Percentiles rank a stretch among this genome's conserved stretches.
Evolutionary conservation across 2,329 filamentous ascomycete genomes (phyloP).

Genomic region (Pestalotiopsis fici): DNA sequence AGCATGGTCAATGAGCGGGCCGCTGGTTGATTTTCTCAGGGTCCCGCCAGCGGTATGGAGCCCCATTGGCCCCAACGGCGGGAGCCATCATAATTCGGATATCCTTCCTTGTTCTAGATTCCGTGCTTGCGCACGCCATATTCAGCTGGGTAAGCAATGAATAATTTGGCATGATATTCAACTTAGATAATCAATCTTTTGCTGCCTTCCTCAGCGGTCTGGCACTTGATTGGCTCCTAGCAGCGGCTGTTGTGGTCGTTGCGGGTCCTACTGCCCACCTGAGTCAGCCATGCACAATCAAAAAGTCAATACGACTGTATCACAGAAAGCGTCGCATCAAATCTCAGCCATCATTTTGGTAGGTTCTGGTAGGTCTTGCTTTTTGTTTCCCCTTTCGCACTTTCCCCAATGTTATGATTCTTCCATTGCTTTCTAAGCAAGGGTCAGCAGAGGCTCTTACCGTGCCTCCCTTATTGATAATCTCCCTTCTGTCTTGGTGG

Average conservation of each 20-base stretch:
- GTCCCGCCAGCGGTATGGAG: background rate
- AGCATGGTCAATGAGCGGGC: background rate
- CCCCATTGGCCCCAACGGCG: background rate
- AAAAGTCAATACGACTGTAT: no score
- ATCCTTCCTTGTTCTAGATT: background rate
- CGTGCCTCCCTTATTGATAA: background rate
- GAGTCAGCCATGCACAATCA: background rate
- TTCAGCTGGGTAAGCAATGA: background rate
- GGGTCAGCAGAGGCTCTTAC: background rate
- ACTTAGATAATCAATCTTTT: background rate
- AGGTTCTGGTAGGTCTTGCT: conserved; percentile 3
- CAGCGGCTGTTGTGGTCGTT: background rate
- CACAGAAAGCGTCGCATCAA: no score
- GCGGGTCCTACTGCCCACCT: background rate
- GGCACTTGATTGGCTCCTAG: background rate
- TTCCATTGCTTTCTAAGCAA: background rate
- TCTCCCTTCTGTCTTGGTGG: background rate
- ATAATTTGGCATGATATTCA: background rate
- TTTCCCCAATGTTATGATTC: conserved; percentile 32
- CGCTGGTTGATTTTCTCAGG: background rate
- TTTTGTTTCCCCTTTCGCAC: conserved; percentile 57
- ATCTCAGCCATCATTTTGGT: background rate
- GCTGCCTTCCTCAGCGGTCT: background rate
- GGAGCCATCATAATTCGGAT: background rate
- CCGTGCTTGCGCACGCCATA: background rate